Conservation (phyloP, 2,329 filamentous ascomycete genomes). For the Pseudogymnoascus sp. region DNA sequence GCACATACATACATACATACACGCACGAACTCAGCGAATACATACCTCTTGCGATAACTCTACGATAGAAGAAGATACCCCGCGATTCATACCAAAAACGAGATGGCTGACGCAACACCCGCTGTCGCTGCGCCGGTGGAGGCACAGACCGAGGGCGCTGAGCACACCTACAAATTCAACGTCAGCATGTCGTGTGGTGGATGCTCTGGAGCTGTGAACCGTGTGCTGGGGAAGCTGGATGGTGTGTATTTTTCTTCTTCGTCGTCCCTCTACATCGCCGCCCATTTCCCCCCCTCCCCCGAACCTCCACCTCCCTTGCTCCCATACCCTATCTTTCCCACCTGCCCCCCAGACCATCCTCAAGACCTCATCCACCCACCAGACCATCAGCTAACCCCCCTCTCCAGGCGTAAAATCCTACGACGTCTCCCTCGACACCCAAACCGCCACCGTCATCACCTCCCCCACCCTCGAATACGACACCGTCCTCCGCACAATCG, state of each 20-base stretch:
- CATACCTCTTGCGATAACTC: background rate
- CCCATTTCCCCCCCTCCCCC: slow-evolving; percentile 8
- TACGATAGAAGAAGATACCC: background rate
- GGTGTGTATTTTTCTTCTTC: slow-evolving; percentile 45
- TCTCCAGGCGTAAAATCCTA: slow-evolving; percentile 71
- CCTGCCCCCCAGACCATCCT: background rate
- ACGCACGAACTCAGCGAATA: background rate
- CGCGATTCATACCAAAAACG: background rate
- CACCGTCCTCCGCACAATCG: slow-evolving; percentile 76
- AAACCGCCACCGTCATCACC: slow-evolving; percentile 71
- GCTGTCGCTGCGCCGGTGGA: background rate
- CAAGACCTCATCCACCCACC: background rate
- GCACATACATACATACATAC: background rate
- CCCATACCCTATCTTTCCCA: background rate
- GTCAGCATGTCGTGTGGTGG: slow-evolving; percentile 91
- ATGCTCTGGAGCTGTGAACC: slow-evolving; percentile 89
- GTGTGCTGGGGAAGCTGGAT: slow-evolving; percentile 84
- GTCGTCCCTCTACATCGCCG: background rate
- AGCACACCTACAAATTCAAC: slow-evolving; percentile 89
- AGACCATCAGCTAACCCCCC: background rate
- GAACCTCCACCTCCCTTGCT: slow-evolving; percentile 4
- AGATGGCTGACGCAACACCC: background rate
- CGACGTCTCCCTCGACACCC: slow-evolving; percentile 78
- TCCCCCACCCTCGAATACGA: slow-evolving; percentile 63
- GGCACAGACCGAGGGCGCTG: background rate